These are phyloP conservation scores for Magnolia changhungtana DNA, from an alignment of 164 flowering plant species.

Conservation along the genomic window DNA sequence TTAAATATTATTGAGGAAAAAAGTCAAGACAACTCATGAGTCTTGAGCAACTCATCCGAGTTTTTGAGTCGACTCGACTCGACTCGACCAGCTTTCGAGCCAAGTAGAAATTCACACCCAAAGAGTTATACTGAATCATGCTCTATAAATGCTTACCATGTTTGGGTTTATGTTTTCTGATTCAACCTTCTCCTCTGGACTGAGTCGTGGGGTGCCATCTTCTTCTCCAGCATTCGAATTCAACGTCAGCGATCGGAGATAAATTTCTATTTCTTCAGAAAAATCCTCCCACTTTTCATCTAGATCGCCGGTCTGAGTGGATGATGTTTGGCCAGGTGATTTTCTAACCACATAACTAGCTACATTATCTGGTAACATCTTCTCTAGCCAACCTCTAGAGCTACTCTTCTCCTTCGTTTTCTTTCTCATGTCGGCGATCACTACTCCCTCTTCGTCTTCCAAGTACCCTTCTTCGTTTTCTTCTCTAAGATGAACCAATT, in stretches of 20 bases:
- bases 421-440: slow-evolving; percentile 18
- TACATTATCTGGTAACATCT: slow-evolving; percentile 23
- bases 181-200: slow-evolving; percentile 13
- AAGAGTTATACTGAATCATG: too few species aligned
- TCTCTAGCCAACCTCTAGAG: slow-evolving; percentile 41
- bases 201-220: background rate
- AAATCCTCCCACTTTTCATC: slow-evolving; percentile 37
- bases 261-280: slow-evolving; percentile 41
- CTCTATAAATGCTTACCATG: slow-evolving; percentile 26
- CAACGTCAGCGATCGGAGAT: slow-evolving; percentile 33
- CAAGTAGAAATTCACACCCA: too few species aligned
- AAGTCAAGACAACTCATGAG: too few species aligned
- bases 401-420: slow-evolving; percentile 29
- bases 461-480: slow-evolving; percentile 35
- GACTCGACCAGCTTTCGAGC: too few species aligned
- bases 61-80: too few species aligned
- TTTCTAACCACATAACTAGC: background rate
- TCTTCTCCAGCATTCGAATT: slow-evolving; percentile 20
- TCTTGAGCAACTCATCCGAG: too few species aligned
- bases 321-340: background rate
- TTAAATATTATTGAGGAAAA: too few species aligned
- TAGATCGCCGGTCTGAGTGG: background rate
- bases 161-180: slow-evolving; percentile 13
- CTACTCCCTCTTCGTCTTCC: slow-evolving; percentile 43
- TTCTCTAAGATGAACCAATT: slow-evolving; percentile 38